A percentile compares a stretch with the other conserved stretches of the same genome.
phyloP scores from a whole-genome alignment of 352 stramenopile species.

The Phytophthora pseudosyringae region DNA sequence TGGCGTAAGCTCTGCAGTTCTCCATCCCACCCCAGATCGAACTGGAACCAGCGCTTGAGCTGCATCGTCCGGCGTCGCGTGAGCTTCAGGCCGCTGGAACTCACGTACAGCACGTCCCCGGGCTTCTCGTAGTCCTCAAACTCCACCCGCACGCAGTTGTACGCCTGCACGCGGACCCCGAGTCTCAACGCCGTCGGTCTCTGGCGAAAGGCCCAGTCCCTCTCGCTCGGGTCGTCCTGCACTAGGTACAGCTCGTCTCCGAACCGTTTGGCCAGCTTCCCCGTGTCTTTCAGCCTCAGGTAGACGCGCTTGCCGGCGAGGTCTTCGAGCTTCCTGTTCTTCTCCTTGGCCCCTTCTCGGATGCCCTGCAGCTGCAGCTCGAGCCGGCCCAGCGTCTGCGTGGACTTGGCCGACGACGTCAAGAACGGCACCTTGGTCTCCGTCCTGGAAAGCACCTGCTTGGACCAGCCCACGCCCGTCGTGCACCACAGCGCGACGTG shows the following conservation, averaged over 20 bases:
- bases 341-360: conserved; percentile 33
- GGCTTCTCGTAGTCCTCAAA: conserved; percentile 50
- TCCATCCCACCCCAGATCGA: conserved; percentile 69
- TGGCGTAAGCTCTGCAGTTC: conserved; percentile 75
- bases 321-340: conserved; percentile 41
- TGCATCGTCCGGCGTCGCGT: conserved; percentile 51
- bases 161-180: conserved; percentile 40
- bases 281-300: conserved; percentile 40
- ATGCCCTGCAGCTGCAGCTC: conserved; percentile 44
- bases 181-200: conserved; percentile 60
- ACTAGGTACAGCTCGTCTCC: conserved; percentile 60
- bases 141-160: conserved; percentile 66
- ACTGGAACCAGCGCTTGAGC: conserved; percentile 69
- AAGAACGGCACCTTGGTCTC: conserved; percentile 58
- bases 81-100: conserved; percentile 62
- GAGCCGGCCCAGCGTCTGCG: conserved; percentile 38
- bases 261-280: conserved; percentile 65
- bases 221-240: conserved; percentile 63
- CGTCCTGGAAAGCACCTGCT: conserved; percentile 67
- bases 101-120: conserved; percentile 56
- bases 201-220: conserved; percentile 68
- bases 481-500: conserved; percentile 83
- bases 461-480: conserved; percentile 76
- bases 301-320: conserved; percentile 64
- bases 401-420: conserved; percentile 40